Percentiles rank a stretch among this genome's conserved stretches.
phyloP scores from a whole-genome alignment of 2,329 filamentous ascomycete genomes.

The Pseudocercospora eumusae region DNA sequence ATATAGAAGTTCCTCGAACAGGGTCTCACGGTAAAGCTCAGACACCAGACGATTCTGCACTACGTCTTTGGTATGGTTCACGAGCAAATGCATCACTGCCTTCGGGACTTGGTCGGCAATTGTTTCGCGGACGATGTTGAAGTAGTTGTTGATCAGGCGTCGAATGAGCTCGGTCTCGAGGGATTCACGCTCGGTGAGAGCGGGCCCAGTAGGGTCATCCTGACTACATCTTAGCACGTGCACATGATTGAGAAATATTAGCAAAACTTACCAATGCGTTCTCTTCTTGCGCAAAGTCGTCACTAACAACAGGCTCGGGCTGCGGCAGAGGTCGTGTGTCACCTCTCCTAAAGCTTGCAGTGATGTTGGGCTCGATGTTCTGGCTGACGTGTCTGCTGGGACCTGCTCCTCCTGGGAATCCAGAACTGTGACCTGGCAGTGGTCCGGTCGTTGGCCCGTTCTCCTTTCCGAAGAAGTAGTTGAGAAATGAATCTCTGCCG shows the following conservation, averaged over 20 bases:
- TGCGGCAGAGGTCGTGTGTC: constrained; percentile 55
- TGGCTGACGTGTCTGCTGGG: constrained; percentile 72
- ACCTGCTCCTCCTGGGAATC: constrained; percentile 44
- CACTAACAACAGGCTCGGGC: constrained; percentile 44
- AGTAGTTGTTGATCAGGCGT: constrained; percentile 95
- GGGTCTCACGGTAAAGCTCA: constrained; percentile 86
- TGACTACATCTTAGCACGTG: constrained; percentile 17
- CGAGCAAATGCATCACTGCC: constrained; percentile 96
- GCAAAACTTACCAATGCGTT: constrained; percentile 32
- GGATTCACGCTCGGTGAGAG: constrained; percentile 90
- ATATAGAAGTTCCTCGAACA: constrained; percentile 94
- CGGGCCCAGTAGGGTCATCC: constrained; percentile 54
- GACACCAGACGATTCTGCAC: constrained; percentile 96
- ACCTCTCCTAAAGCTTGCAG: constrained; percentile 75
- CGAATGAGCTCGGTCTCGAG: constrained; percentile 98
- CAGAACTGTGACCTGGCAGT: constrained; percentile 41
- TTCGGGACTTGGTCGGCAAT: constrained; percentile 98
- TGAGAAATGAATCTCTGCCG: constrained; percentile 90
- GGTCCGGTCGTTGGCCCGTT: constrained; percentile 54
- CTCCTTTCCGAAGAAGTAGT: constrained; percentile 99
- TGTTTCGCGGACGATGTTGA: constrained; percentile 98
- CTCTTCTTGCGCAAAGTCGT: constrained; percentile 54
- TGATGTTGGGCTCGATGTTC: constrained; percentile 75
- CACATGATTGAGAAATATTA: background rate
- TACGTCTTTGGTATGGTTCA: constrained; percentile 97